Base-by-base conservation (phyloP, 805 yeast species). In the Cyberlindnera meyerae region DNA sequence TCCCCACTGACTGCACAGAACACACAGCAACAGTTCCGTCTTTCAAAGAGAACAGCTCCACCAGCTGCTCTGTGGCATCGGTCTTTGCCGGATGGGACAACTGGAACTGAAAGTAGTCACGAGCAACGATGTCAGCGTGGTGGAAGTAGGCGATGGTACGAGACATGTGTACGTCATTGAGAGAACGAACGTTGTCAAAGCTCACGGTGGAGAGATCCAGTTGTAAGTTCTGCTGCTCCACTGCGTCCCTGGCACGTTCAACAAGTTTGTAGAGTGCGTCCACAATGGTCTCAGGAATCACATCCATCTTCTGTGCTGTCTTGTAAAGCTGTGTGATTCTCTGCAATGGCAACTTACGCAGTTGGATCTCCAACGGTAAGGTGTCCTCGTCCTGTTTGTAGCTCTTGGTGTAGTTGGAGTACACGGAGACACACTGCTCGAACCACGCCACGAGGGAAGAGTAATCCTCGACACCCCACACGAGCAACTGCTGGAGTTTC, bases 21-120 rank as follows among this genome's bases (percentile, higher is more conserved):
- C 57, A 52, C 12, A 54, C 27, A 0, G 57, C 58, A 6, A 54
- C 15, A 7, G 37, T 30, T 12, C 49, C 36, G 21, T 44, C 36
- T 22, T 37, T 35, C 26, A 52, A 24, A 5, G 39, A 31, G 31
- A 54, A 45, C 9, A 52, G 31, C 27, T 54, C 57, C 16, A 48
- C 44, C 2, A 51, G 31, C 2, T 40, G 31, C 8, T 36, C 45
- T 11, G 21, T n/a, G n/a, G n/a, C 31, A 1, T 27, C 17, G 12
- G 9, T 27, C 15, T 18, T 29, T 28, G 12, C 12, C 28, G 51
- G 52, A 18, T 33, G 40, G 5, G 36, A 2, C 18, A 44, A 22
- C 11, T 40, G 40, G 11, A 47, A 40, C 29, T 52, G 43, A 29
- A 54, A 54, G 39, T 52, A 54, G 25, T 52, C 58, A 33, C 58